Conservation (phyloP, 768 basidiomycete genomes). For the Suillus tomentosus region DNA sequence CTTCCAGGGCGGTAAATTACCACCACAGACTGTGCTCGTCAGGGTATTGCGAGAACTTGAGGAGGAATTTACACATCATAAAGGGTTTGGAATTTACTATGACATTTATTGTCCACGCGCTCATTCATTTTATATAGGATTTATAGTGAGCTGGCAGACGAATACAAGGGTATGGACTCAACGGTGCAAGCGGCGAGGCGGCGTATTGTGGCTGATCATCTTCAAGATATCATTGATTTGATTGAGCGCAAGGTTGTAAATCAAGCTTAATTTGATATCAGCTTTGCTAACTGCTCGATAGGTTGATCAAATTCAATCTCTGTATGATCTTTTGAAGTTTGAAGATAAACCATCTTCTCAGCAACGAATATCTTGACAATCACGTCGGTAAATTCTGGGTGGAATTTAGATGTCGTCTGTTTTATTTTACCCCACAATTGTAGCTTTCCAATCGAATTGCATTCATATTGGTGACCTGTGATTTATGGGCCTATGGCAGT, state of each 20-base stretch:
- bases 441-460: slow-evolving; percentile 1
- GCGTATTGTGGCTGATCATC: slow-evolving; percentile 83
- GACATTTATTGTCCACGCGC: background rate
- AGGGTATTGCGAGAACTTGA: slow-evolving; percentile 87
- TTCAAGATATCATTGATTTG: slow-evolving; percentile 89
- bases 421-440: background rate
- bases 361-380: slow-evolving; percentile 2
- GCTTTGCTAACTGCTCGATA: slow-evolving; percentile 32
- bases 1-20: slow-evolving; percentile 38
- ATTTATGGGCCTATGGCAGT: background rate
- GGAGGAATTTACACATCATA: slow-evolving; percentile 94
- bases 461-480: background rate
- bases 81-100: slow-evolving; percentile 59
- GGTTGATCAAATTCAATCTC: slow-evolving; percentile 93
- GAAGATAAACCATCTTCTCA: slow-evolving; percentile 55
- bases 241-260: slow-evolving; percentile 83
- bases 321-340: slow-evolving; percentile 83
- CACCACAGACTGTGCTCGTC: slow-evolving; percentile 86
- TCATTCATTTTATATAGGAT: slow-evolving; percentile 54
- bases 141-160: slow-evolving; percentile 87
- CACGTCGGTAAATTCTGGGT: background rate
- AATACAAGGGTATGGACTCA: slow-evolving; percentile 89
- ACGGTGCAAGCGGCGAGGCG: slow-evolving; percentile 79
- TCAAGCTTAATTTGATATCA: slow-evolving; percentile 10
- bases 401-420: background rate